Base-by-base conservation (phyloP, 768 basidiomycete species). In the Lactarius hengduanensis region DNA sequence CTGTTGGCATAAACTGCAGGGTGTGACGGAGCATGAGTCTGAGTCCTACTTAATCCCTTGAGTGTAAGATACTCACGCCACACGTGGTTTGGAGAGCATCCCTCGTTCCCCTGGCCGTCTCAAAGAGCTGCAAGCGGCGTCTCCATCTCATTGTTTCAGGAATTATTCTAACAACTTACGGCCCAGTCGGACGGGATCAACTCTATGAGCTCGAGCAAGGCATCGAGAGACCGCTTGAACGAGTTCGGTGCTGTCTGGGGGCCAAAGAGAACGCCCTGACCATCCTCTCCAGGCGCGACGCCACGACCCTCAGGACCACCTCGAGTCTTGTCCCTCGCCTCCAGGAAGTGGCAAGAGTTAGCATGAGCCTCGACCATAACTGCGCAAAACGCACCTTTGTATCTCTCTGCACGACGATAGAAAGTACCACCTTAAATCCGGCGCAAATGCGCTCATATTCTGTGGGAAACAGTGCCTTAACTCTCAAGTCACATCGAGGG, bases 191-290 rank as follows among this genome's bases (percentile, higher is more conserved):
- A 38, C 5, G 63, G 18, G 13, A 50, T 41, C 5, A 64, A 2
- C 18, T 64, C 53, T 40, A 64, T 64, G 15, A 67, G 41, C 28
- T 59, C 53, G n/a, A 53, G 28, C 30, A 67, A 34, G 4, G 63
- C 18, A 26, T 59, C 20, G n/a, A 67, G 22, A 30, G 57, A 64
- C n/a, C 28, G 28, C 13, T 64, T 50, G n/a, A 58, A 56, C 7
- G 63, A 53, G 30, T 67, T 59, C n/a, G 63, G 53, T 43, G 66
- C 57, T 8, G 47, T 67, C 30, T 9, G 53, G 34, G 57, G 66
- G 11, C 55, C 53, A n/a, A 61, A 65, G 50, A 55, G 43, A 53
- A 61, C 1, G 0, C 45, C 53, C 38, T 22, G 58, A 2, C 40
- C 57, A 54, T 40, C 7, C 47, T 15, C 36, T 3, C 50, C 62